Evolutionary conservation across 768 basidiomycete genomes (phyloP), one percentile per base, ranked within the genome.

Genomic region (Macrolepiota fuliginosa): DNA sequence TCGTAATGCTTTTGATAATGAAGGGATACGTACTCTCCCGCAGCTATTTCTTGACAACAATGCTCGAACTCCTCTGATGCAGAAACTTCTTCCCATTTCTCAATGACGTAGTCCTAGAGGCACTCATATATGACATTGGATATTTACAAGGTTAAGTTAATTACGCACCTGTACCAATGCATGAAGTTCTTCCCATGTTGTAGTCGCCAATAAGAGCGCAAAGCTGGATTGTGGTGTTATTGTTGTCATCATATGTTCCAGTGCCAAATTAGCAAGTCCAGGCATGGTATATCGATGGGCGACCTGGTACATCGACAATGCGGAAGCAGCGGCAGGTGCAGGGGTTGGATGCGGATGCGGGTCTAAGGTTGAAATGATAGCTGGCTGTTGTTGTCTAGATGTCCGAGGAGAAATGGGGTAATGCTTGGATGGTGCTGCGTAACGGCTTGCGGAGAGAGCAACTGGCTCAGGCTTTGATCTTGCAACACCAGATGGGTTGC

Each of bases 281-380:
- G 84, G 83, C 77, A 93, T 85, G 2, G 76, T 76, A 72, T 92
- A 93, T 55, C 89, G 81, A 74, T 93, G 89, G 3, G 90, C 88
- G 11, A 91, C 79, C 65, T 89, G 88, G 73, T 90, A 93, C 66
- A 92, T 82, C 0, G 86, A 84, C 52, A 93, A 71, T 1, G 90
- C 89, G 24, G 88, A 89, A 12, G 89, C 89, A 15, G 90, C 84
- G 3, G 77, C 72, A 6, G 88, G 88, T 3, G 81, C 65, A 5
- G 83, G 76, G 0, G 85, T 83, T 10, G 90, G 91, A 67, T 92
- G 91, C 0, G 81, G 73, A 70, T 93, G 89, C 2, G 91, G 90
- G 67, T 92, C 91, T 11, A 79, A 74, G 2, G 71, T 74, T 11
- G 80, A 73, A 17, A 68, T 62, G 12, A 74, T 56, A 1, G 70